Evolutionary conservation across 2,329 filamentous ascomycete species (phyloP), one percentile per base, ranked within the genome.

Genomic region (Daldinia sp.): DNA sequence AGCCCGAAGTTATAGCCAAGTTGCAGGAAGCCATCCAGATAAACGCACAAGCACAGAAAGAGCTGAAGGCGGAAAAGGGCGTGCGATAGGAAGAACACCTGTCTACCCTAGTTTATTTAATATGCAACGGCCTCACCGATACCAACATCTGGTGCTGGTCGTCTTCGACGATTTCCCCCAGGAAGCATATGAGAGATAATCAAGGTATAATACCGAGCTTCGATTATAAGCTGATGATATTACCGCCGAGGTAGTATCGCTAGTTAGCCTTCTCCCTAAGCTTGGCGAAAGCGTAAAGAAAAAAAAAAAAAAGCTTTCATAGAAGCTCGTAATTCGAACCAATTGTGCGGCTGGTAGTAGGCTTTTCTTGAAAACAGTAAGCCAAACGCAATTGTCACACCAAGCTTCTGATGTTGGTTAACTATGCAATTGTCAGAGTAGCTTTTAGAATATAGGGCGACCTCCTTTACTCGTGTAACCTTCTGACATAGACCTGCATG

Each of bases 1-100:
- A 89, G 77, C 85, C 85, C 0, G 87, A 89, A 74, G 86, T 89
- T 10, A 81, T 88, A 57, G 81, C 78, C 7, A 89, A 89, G 79
- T 78, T 90, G 59, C 88, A 88, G 74, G 87, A 90, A 76, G 88
- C 88, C 0, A 87, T 89, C 65, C 81, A 85, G 74, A 83, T 87
- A 64, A 87, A 87, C 69, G 84, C 84, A 12, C 81, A 86, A 68
- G 86, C 85, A 59, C 84, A 86, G 73, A 84, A 81, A 61, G 82
- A 87, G 66, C 76, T 78, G 18, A 77, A 75, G 37, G 74, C 73
- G 0, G 75, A 76, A 51, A 76, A 74, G 35, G 71, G 72, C 13
- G 60, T 55, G n/a, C 73, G 68, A 55, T 77, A 75, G 59, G 15
- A 54, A 35, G 18, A 23, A 35, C 18, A 1, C 23, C 18, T 54